Percentiles rank a stretch among this genome's conserved stretches.
These are phyloP conservation scores for Penicillium ochrochloron DNA, from an alignment of 495 filamentous ascomycete species.

Conservation along the genomic window DNA sequence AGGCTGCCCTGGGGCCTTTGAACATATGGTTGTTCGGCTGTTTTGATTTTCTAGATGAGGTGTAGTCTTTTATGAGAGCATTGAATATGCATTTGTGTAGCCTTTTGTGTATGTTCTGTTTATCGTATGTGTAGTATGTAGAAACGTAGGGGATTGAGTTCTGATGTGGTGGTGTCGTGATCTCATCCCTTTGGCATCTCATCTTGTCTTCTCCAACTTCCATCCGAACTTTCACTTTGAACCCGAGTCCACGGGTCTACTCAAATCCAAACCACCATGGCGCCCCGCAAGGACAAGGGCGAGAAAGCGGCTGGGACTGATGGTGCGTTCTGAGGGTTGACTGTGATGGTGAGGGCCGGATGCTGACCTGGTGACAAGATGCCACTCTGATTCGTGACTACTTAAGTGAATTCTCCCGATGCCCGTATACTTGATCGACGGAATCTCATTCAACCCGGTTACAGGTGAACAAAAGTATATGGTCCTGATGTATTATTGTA, in stretches of 20 bases:
- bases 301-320: constrained; percentile 47
- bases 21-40: constrained; percentile 30
- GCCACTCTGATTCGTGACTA: constrained; percentile 56
- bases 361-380: constrained; percentile 25
- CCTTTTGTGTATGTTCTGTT: background rate
- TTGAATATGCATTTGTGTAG: constrained; percentile 6
- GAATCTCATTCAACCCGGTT: background rate
- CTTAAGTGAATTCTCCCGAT: constrained; percentile 52
- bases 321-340: constrained; percentile 36
- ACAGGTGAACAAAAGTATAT: constrained; percentile 63
- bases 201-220: background rate
- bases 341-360: background rate
- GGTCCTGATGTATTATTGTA: background rate
- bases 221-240: background rate
- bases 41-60: constrained; percentile 31
- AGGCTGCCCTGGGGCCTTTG: constrained; percentile 27
- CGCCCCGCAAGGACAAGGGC: constrained; percentile 55
- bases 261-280: constrained; percentile 39
- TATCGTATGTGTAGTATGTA: background rate
- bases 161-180: background rate
- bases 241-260: background rate
- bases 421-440: background rate
- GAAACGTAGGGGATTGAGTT: background rate
- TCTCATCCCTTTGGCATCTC: background rate
- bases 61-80: constrained; percentile 21